Evolutionary conservation across 768 basidiomycete species (phyloP), one percentile per base, ranked within the genome.

Genomic region (Termitomyces sp.): DNA sequence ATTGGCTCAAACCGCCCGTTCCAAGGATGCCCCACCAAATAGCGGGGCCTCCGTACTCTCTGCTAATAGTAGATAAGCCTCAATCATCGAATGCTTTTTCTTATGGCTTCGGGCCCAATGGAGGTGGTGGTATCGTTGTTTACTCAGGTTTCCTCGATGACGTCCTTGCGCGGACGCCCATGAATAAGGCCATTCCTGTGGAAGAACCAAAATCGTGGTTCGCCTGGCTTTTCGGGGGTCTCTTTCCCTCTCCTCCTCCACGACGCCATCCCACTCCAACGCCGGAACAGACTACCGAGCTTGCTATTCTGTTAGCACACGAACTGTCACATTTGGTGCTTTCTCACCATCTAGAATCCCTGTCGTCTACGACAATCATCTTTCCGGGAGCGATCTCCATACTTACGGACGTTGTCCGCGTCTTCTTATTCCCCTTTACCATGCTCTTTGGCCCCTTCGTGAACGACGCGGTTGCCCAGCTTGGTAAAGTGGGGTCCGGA

Each of bases 391-490:
- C 90, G 14, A 71, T 92, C 43, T 90, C 90, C 1, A 86, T 98
- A 60, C 62, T 82, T 14, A 77, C 89, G 19, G 95, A 98, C 68
- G 64, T 94, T 21, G 65, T 89, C 23, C 80, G 95, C 41, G 86
- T 92, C 2, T 67, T 94, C 32, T 72, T 95, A 14, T 98, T 95
- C 71, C 95, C 95, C 0, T 65, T 95, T 48, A 97, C 92, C 4
- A 93, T 91, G 88, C 65, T 95, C 9, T 85, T 98, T 55, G 95
- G 96, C 0, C 96, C 96, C 1, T 97, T 98, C 68, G 85, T 98
- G 57, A 95, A 96, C 66, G 96, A 99, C 64, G 95, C 92, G 3
- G 81, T 98, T 25, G 92, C 87, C 0, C 84, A 90, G 51, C 64
- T 94, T 53, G 87, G 92, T 25, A 87, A 86, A 67, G 80, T 89